Evolutionary conservation across 495 filamentous ascomycete genomes (phyloP), one percentile per base, ranked within the genome.

Genomic region (Aspergillus campestris): DNA sequence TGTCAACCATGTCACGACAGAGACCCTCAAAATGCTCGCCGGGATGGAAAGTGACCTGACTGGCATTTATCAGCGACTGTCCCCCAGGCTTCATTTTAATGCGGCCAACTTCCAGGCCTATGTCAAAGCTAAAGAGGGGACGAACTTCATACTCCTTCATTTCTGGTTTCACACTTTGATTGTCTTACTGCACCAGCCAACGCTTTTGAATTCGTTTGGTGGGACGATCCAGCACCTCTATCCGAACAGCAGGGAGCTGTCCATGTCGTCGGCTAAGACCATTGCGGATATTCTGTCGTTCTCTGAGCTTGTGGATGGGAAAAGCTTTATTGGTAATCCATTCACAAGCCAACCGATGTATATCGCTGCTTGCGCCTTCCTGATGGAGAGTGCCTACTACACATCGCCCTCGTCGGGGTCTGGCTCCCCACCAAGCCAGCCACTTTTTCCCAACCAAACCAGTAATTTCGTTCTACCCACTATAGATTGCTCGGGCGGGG

Each of bases 91-190:
- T 34, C 81, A 85, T 59, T 91, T 94, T 66, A 85, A 86, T 58
- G 83, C 82, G 11, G 68, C 74, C 40, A 89, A 89, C 59, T 89
- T 90, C 52, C 80, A 81, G 50, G 71, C 81, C 14, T 89, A 91
- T 53, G 82, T 86, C 10, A 83, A 81, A 55, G 75, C 75, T 28
- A 80, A 84, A 33, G 83, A 90, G 49, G 83, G 86, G 27, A 85
- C 85, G 8, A 89, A 85, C 38, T 94, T 91, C 48, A 83, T 90
- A 42, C 72, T 94, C n/a, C 69, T 91, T 28, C 87, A 94, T 58
- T 87, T 91, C 57, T 94, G 87, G 87, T 91, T 91, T 54, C 87
- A 94, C 53, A 85, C 87, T 0, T 64, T 91, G 34, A 89, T 94
- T 44, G 85, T 90, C 31, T 71, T 94, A 7, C 73, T 94, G 8